phyloP scores from a whole-genome alignment of 768 basidiomycete genomes.

The Mycena amicta region DNA sequence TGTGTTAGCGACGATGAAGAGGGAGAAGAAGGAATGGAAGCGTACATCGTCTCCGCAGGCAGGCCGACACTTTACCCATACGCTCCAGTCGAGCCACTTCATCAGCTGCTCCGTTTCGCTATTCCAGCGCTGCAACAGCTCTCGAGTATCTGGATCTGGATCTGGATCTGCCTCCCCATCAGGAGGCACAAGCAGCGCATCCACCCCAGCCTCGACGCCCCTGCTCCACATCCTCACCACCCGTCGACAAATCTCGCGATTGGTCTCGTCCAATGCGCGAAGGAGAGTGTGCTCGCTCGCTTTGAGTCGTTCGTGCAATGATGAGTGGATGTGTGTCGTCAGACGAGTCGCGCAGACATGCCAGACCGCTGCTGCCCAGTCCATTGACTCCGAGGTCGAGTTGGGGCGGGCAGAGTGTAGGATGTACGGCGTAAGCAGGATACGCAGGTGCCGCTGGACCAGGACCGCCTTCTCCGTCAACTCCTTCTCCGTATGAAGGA shows the following conservation, averaged over 20 bases:
- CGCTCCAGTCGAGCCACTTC: slow-evolving; percentile 15
- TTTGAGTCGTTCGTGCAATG: neutral
- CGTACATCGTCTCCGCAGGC: slow-evolving; percentile 3
- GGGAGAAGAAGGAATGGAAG: too few relatives aligned
- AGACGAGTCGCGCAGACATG: slow-evolving; percentile 6
- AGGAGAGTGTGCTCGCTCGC: slow-evolving; percentile 1
- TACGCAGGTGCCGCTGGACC: slow-evolving; percentile 5
- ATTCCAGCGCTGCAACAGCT: slow-evolving; percentile 1
- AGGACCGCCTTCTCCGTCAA: neutral
- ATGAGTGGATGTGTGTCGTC: slow-evolving; percentile 1
- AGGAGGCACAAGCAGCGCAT: slow-evolving; percentile 3
- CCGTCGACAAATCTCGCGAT: slow-evolving; percentile 16
- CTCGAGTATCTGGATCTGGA: neutral
- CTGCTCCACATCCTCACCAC: slow-evolving; percentile 8
- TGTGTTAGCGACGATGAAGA: too few relatives aligned
- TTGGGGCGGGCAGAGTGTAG: slow-evolving; percentile 6
- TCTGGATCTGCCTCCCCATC: neutral
- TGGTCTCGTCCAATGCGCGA: slow-evolving; percentile 2
- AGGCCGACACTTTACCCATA: slow-evolving; percentile 15
- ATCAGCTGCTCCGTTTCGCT: neutral
- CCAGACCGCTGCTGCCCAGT: slow-evolving; percentile 10
- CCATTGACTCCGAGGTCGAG: neutral
- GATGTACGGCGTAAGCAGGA: slow-evolving; percentile 14
- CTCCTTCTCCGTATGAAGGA: slow-evolving; percentile 20
- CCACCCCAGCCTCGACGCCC: slow-evolving; percentile 6